These are phyloP conservation scores for Nicotiana paniculata DNA, from an alignment of 257 asterid genomes.

Conservation along the genomic window DNA sequence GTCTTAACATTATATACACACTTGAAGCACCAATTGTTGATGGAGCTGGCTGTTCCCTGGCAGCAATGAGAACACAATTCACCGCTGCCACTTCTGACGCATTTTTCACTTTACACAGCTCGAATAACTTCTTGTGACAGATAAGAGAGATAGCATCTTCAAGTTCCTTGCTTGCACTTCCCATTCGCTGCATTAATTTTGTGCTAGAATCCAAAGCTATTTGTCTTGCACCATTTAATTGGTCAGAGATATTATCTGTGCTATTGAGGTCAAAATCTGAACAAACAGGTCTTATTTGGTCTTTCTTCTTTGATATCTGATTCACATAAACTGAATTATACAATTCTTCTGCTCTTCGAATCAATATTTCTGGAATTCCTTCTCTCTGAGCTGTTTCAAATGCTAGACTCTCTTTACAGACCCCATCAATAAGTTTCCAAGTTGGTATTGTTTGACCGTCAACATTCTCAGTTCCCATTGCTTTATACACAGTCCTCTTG, in stretches of 20 bases:
- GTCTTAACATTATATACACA: constrained; percentile 72
- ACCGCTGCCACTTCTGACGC: constrained; percentile 18
- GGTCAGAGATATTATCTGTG: constrained; percentile 12
- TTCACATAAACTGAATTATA: constrained; percentile 49
- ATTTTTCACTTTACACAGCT: constrained; percentile 28
- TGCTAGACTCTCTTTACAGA: constrained; percentile 94
- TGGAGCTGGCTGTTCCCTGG: constrained; percentile 91
- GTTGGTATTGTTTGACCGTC: constrained; percentile 67
- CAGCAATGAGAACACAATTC: constrained; percentile 55
- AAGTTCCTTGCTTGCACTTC: constrained; percentile 38
- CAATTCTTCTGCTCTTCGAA: constrained; percentile 68
- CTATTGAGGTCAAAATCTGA: constrained; percentile 10
- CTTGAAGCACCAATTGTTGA: constrained; percentile 85
- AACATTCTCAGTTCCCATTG: constrained; percentile 71
- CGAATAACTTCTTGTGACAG: constrained; percentile 35
- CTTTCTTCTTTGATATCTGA: constrained; percentile 12
- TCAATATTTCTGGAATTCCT: constrained; percentile 66
- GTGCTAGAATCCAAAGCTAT: constrained; percentile 16
- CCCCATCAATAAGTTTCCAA: constrained; percentile 78
- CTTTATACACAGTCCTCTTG: constrained; percentile 49
- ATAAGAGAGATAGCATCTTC: constrained; percentile 43
- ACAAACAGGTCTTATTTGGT: constrained; percentile 8
- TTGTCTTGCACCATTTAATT: constrained; percentile 14
- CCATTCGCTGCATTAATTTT: constrained; percentile 19
- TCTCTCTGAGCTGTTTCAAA: constrained; percentile 93